Conservation (phyloP, 163 green algal species). For the Chlorella variabilis region DNA sequence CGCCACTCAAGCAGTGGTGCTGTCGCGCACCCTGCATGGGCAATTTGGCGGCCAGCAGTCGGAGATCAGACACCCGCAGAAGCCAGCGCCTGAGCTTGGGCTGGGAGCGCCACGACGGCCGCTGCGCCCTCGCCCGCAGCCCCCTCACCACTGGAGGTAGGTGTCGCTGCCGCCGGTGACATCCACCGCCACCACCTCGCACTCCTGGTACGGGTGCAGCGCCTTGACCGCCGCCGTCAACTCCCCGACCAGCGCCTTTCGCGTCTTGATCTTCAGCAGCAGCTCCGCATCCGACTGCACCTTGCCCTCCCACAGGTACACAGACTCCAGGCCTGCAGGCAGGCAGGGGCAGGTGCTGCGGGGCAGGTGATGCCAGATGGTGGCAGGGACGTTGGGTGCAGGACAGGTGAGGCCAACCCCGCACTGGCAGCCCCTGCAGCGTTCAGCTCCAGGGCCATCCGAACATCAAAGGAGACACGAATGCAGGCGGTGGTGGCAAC, state of each 20-base stretch:
- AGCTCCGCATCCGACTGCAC: slow-evolving; percentile 68
- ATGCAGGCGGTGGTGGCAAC: too few species aligned
- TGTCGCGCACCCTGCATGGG: too few species aligned
- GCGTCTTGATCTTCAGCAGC: slow-evolving; percentile 62
- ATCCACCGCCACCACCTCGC: slow-evolving; percentile 60
- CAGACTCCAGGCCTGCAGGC: slow-evolving; percentile 59
- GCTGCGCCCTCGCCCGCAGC: slow-evolving; percentile 41
- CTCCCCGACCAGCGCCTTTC: slow-evolving; percentile 19
- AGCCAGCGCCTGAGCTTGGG: too few species aligned
- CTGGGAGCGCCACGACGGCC: too few species aligned
- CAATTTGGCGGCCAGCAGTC: too few species aligned
- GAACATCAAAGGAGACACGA: background rate
- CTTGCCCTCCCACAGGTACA: slow-evolving; percentile 80
- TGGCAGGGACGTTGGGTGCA: background rate
- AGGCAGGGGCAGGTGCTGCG: background rate
- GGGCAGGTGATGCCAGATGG: background rate
- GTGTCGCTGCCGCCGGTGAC: slow-evolving; percentile 57
- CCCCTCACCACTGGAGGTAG: slow-evolving; percentile 64
- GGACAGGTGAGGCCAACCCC: background rate
- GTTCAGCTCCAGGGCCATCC: too few species aligned
- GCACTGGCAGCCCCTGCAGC: too few species aligned
- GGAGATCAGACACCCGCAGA: too few species aligned
- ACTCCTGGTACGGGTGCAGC: slow-evolving; percentile 69
- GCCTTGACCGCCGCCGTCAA: slow-evolving; percentile 46
- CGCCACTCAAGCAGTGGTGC: too few species aligned